Conservation (phyloP, 2,329 filamentous ascomycete species). For the Sphaerulina populicola region DNA sequence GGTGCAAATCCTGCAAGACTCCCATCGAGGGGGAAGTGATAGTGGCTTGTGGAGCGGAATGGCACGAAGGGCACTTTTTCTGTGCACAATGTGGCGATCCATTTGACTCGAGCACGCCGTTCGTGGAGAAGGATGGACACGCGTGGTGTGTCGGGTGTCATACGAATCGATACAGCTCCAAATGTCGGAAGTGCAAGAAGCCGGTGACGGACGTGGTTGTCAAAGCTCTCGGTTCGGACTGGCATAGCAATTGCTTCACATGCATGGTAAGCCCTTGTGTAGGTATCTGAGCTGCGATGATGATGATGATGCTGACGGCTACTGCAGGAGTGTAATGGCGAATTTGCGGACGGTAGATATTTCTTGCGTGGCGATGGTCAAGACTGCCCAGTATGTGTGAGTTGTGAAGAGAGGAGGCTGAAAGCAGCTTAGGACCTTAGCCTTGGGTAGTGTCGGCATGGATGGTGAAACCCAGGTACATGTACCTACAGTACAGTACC, state of each 20-base stretch:
- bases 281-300: background rate
- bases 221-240: conserved; percentile 79
- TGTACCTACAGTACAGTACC: too few species aligned
- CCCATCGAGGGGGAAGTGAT: conserved; percentile 94
- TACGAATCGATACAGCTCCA: conserved; percentile 79
- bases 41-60: conserved; percentile 86
- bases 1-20: conserved; percentile 92
- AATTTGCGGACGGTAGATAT: conserved; percentile 55
- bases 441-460: background rate
- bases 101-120: conserved; percentile 58
- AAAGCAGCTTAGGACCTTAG: conserved; percentile 43
- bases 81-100: conserved; percentile 94
- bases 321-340: conserved; percentile 49
- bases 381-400: conserved; percentile 52
- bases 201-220: conserved; percentile 87
- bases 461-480: background rate
- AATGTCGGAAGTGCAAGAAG: conserved; percentile 75
- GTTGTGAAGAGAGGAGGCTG: conserved; percentile 53
- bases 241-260: conserved; percentile 87
- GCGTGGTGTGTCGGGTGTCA: conserved; percentile 95
- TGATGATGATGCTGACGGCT: background rate
- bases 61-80: conserved; percentile 97
- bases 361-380: conserved; percentile 53
- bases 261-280: conserved; percentile 48
- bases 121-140: conserved; percentile 95